Evolutionary conservation across 129 eudicot species (phyloP), one percentile per base, ranked within the genome.

Genomic region (Lactuca saligna): DNA sequence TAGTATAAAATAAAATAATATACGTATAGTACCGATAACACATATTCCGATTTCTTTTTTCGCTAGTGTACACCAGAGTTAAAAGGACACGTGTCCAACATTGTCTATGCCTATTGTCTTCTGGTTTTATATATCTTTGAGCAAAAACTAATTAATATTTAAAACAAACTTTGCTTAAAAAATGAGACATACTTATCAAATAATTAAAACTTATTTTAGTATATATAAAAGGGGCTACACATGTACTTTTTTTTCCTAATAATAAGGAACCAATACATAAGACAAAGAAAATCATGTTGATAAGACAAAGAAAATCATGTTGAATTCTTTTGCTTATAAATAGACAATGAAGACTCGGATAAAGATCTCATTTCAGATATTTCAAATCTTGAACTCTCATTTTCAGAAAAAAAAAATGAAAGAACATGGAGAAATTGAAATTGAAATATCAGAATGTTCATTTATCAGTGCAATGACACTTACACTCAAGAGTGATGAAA

Each of bases 381-480:
- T 38, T 37, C 50, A 37, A 38, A 8, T 5, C 41, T 58, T 58
- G 8, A 13, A 58, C 17, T 58, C 5, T 46, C 51, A 46, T 46
- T 46, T 46, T 58, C 17, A 75, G 46, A 71, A 51, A 37, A 38
- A 75, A 37, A 71, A 51, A 65, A 81, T 85, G 84, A 69, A 17
- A 42, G 73, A 55, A 20, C 74, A 67, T 6, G 73, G 46, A 56
- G 76, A 46, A 8, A 42, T 8, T 42, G 49, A 46, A 8, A 42
- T 42, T 42, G 13, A 77, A 54, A 55, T 31, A 73, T 61, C 79
- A 13, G 63, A 61, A 13, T 8, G n/a, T 71, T 59, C 72, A 42
- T 86, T 86, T 68, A 86, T 82, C 0, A 77, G 84, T 71, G 83
- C 85, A 41, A 77, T 74, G 82, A 54, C 83, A 80, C 91, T 86